Percentiles rank a stretch among this genome's conserved stretches.
phyloP scores from a whole-genome alignment of 768 basidiomycete species.

The Boletales sp. region DNA sequence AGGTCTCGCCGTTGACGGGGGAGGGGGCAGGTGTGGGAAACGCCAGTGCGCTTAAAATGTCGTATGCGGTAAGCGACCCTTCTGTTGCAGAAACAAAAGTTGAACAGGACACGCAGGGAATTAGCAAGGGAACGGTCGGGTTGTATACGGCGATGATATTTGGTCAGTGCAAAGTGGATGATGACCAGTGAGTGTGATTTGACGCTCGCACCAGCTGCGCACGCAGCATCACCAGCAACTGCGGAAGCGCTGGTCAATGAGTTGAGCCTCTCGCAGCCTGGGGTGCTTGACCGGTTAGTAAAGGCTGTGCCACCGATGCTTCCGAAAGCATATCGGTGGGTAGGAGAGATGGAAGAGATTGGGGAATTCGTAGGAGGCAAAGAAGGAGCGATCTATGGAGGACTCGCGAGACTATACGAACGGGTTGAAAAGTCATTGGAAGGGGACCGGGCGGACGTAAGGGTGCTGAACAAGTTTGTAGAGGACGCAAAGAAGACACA shows the following conservation, averaged over 20 bases:
- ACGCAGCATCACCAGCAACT: constrained; percentile 57
- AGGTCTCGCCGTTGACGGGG: constrained; percentile 42
- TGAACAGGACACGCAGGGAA: constrained; percentile 38
- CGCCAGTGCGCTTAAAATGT: constrained; percentile 64
- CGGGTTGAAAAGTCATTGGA: constrained; percentile 40
- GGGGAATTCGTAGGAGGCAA: constrained; percentile 48
- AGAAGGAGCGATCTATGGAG: constrained; percentile 45
- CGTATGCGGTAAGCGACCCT: constrained; percentile 48
- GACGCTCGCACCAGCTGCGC: constrained; percentile 38
- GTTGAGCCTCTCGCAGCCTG: constrained; percentile 44
- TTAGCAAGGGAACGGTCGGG: constrained; percentile 52
- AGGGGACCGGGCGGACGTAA: constrained; percentile 37
- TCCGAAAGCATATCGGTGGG: constrained; percentile 62
- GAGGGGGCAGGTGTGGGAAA: constrained; percentile 50
- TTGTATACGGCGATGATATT: constrained; percentile 55
- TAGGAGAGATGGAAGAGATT: constrained; percentile 65
- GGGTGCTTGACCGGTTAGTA: constrained; percentile 38
- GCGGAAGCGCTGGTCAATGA: constrained; percentile 54
- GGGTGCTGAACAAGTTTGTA: constrained; percentile 41
- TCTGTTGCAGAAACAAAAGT: background rate
- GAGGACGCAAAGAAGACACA: constrained; percentile 37
- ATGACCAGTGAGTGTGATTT: background rate
- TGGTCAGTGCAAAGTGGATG: constrained; percentile 30
- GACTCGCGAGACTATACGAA: constrained; percentile 44
- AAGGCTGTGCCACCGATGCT: constrained; percentile 45